Conservation (phyloP, 164 flowering plant species). For the Vitis cinerea region DNA sequence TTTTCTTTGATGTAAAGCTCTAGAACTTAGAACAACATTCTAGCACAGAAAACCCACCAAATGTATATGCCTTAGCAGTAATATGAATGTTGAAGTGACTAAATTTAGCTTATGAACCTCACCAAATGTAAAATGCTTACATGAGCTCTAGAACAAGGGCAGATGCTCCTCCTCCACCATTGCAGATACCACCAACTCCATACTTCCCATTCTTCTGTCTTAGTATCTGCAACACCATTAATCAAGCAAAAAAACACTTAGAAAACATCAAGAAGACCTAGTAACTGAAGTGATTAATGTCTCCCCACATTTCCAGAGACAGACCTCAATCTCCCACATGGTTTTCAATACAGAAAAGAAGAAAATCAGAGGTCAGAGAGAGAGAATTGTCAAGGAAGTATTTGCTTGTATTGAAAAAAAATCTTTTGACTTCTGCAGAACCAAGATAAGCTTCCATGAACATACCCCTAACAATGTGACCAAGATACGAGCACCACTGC, state of each 20-base stretch:
- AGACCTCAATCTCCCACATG: neutral
- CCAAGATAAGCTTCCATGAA: neutral
- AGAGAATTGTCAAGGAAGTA: neutral
- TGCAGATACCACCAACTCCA: conserved; percentile 74
- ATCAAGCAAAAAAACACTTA: neutral
- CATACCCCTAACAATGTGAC: conserved; percentile 85
- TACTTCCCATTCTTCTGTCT: conserved; percentile 64
- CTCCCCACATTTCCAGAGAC: neutral
- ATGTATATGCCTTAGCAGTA: neutral
- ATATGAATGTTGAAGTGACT: neutral
- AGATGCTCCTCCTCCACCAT: conserved; percentile 93
- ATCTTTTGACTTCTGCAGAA: neutral
- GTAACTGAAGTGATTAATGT: neutral
- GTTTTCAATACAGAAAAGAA: neutral
- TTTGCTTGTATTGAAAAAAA: no score
- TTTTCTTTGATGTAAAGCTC: neutral
- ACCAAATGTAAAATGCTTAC: conserved; percentile 47
- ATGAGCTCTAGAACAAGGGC: conserved; percentile 77
- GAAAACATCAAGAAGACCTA: neutral
- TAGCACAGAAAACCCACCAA: neutral
- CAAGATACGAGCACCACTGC: conserved; percentile 96
- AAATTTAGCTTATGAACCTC: conserved; percentile 8
- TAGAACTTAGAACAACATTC: neutral
- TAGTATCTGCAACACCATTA: conserved; percentile 48
- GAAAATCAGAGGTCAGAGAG: neutral